A percentile compares a stretch with the other conserved stretches of the same genome.
Conservation (phyloP, 1,139 yeast genomes). For the Magnusiomyces suaveolens region DNA sequence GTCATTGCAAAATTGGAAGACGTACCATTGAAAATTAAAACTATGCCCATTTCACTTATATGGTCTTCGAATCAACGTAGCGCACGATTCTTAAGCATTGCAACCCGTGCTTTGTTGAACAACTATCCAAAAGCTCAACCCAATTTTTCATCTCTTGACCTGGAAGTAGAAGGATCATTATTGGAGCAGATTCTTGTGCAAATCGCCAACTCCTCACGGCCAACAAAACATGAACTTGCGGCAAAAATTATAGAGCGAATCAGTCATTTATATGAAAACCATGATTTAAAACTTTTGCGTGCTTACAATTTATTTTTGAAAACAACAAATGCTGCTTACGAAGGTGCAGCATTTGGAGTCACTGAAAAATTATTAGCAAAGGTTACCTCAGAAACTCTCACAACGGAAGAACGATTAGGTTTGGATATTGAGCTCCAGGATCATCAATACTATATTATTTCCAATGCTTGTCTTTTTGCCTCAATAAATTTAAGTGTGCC, state of each 20-base stretch:
- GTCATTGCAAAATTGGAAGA: constrained; percentile 6
- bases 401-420: not conserved
- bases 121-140: not conserved
- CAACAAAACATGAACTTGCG: constrained; percentile 4
- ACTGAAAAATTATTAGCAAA: constrained; percentile 4
- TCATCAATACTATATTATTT: constrained; percentile 9
- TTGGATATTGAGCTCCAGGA: constrained; percentile 7
- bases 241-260: constrained; percentile 8
- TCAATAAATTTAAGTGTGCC: constrained; percentile 12
- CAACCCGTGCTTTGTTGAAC: not conserved
- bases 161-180: constrained; percentile 8
- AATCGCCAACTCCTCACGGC: constrained; percentile 7
- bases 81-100: not conserved
- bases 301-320: constrained; percentile 7
- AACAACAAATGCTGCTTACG: constrained; percentile 9
- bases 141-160: not conserved
- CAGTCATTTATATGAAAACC: constrained; percentile 3
- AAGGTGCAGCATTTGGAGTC: constrained; percentile 1
- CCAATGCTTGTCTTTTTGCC: constrained; percentile 13
- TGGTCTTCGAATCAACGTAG: not conserved
- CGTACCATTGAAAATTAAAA: constrained; percentile 1
- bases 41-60: not conserved
- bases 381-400: not conserved
- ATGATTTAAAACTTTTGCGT: constrained; percentile 11
- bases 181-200: constrained; percentile 9